phyloP scores from a whole-genome alignment of 2,329 filamentous ascomycete genomes.

The Claviceps sp. region DNA sequence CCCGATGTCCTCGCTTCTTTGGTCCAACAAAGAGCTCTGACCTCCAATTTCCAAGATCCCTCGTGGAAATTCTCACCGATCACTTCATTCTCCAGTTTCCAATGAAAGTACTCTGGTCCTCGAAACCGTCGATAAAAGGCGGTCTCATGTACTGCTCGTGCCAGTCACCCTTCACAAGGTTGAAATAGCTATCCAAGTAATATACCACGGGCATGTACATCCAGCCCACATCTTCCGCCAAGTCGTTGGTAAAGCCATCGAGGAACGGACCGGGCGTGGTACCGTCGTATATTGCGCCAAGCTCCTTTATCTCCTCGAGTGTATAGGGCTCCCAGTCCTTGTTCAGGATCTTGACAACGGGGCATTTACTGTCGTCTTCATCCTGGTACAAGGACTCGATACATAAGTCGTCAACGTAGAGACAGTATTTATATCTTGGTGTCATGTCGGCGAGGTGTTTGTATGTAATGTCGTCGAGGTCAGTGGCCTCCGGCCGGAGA shows the following conservation, averaged over 20 bases:
- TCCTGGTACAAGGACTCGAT: neutral
- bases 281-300: neutral
- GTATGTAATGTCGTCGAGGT: neutral
- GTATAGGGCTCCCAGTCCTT: neutral
- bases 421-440: neutral
- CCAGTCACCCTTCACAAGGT: neutral
- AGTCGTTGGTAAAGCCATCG: neutral
- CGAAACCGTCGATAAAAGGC: neutral
- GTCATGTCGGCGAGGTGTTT: neutral
- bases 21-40: too few species aligned
- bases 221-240: neutral
- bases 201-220: neutral
- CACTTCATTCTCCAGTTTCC: neutral
- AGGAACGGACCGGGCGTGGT: neutral
- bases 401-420: neutral
- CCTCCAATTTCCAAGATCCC: too few species aligned
- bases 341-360: neutral
- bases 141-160: neutral
- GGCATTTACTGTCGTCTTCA: neutral
- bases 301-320: neutral
- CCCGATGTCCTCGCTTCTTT: too few species aligned
- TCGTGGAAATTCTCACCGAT: too few species aligned
- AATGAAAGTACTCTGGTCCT: neutral
- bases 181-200: neutral
- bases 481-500: neutral